Conservation (phyloP, 805 yeast species). For the Ogataea naganishii region DNA sequence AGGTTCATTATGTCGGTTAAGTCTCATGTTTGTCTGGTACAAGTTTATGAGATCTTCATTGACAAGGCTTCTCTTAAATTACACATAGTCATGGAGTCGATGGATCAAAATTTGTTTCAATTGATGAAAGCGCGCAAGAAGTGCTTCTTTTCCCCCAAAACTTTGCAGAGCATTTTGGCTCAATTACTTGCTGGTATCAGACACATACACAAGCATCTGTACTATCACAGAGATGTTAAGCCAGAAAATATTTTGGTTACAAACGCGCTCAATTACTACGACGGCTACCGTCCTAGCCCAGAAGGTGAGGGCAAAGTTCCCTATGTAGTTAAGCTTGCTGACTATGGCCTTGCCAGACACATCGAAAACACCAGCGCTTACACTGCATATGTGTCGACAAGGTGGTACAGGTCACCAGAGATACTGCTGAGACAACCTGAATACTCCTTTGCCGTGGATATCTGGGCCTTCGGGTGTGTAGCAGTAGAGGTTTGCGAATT, state of each 20-base stretch:
- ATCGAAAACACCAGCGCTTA: slow-evolving; percentile 43
- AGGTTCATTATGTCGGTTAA: slow-evolving; percentile 59
- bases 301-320: slow-evolving; percentile 27
- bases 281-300: slow-evolving; percentile 31
- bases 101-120: slow-evolving; percentile 77
- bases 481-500: slow-evolving; percentile 67
- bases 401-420: slow-evolving; percentile 86
- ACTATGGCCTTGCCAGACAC: slow-evolving; percentile 70
- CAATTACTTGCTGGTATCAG: slow-evolving; percentile 71
- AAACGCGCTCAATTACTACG: slow-evolving; percentile 46
- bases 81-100: slow-evolving; percentile 82
- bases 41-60: slow-evolving; percentile 69
- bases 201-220: slow-evolving; percentile 67
- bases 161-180: slow-evolving; percentile 56
- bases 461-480: slow-evolving; percentile 83
- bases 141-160: slow-evolving; percentile 43
- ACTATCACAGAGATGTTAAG: slow-evolving; percentile 84
- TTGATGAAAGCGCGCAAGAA: slow-evolving; percentile 56
- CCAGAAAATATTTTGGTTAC: slow-evolving; percentile 85
- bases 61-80: slow-evolving; percentile 52
- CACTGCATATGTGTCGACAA: slow-evolving; percentile 72
- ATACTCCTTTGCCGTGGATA: slow-evolving; percentile 65
- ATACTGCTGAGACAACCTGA: slow-evolving; percentile 53
- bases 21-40: slow-evolving; percentile 64
- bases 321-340: slow-evolving; percentile 68